Percentiles rank a stretch among this genome's conserved stretches.
phyloP scores from a whole-genome alignment of 176 grass and related monocot species.

The Rhynchospora pubera region DNA sequence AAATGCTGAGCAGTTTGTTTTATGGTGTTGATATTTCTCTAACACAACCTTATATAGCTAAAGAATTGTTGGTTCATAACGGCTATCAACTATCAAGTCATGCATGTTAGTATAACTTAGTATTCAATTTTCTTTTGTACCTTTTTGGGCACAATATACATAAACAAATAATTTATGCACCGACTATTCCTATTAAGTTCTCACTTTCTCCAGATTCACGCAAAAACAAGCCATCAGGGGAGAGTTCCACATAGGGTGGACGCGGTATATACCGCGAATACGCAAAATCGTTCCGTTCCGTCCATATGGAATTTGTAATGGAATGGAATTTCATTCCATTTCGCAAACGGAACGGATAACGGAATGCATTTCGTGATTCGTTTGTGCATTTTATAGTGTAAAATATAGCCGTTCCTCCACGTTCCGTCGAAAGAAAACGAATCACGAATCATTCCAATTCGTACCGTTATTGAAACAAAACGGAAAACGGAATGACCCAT shows the following conservation, averaged over 20 bases:
- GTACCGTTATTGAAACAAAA: too few species aligned
- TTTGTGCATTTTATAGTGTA: too few species aligned
- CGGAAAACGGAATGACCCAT: too few species aligned
- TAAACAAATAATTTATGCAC: slow-evolving; percentile 23
- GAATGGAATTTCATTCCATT: too few species aligned
- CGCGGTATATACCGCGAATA: too few species aligned
- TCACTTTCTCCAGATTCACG: background rate
- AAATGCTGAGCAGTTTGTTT: background rate
- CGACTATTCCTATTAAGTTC: background rate
- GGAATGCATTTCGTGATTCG: too few species aligned
- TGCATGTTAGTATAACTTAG: background rate
- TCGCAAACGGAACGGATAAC: too few species aligned
- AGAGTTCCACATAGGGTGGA: background rate
- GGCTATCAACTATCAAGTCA: background rate
- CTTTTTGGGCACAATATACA: background rate
- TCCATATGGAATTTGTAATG: too few species aligned
- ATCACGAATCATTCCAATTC: too few species aligned
- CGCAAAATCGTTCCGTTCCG: too few species aligned
- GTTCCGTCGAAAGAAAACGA: too few species aligned
- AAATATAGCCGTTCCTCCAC: too few species aligned
- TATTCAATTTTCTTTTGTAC: background rate
- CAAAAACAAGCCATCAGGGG: background rate
- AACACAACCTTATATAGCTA: slow-evolving; percentile 1
- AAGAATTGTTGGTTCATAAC: background rate
- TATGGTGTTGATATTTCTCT: background rate